Base-by-base conservation (phyloP, 768 basidiomycete species). In the Mycena galopus region DNA sequence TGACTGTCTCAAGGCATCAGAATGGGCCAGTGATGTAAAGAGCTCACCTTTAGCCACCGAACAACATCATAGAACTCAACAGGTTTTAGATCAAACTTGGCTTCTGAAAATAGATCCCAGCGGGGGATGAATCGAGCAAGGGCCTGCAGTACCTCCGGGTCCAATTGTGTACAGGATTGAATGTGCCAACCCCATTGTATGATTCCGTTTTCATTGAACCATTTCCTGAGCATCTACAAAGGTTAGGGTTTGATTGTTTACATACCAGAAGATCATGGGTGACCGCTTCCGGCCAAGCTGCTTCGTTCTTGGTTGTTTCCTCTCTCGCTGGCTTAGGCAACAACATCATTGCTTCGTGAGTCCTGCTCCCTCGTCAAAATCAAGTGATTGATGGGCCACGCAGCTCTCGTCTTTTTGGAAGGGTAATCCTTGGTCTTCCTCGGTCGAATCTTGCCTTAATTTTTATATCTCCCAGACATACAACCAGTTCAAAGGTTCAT, bases 301-400 rank as follows among this genome's bases (percentile, higher is more conserved):
- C 91, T 0, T 90, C 91, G 69, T 89, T 90, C 77, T 82, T 92
- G 81, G 86, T 90, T 0, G 84, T 93, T 58, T 81, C 86, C 0
- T 84, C 87, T 3, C 81, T 92, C 21, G 88, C 89, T 1, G 74
- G 80, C 21, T 61, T 82, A 16, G 44, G 92, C 0, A 92, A 93
- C 76, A 93, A 93, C 72, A 90, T 93, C 63, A 86, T 93, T 4
- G 85, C 88, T 2, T 87, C 88, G 89, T 88, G 60, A 74, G 84
- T 81, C 29, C 47, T 19, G 32, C 0, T 32, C 51, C 9, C 19
- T 25, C 27, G 32, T n/a, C n/a, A n/a, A n/a, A n/a, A n/a, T n/a
- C n/a, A n/a, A n/a, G n/a, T n/a, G n/a, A n/a, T n/a, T n/a, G n/a
- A n/a, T n/a, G n/a, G n/a, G n/a, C n/a, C n/a, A n/a, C n/a, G n/a